Evolutionary conservation across 345 rosid genomes (phyloP), one percentile per base, ranked within the genome.

Genomic region (Salix arbutifolia): DNA sequence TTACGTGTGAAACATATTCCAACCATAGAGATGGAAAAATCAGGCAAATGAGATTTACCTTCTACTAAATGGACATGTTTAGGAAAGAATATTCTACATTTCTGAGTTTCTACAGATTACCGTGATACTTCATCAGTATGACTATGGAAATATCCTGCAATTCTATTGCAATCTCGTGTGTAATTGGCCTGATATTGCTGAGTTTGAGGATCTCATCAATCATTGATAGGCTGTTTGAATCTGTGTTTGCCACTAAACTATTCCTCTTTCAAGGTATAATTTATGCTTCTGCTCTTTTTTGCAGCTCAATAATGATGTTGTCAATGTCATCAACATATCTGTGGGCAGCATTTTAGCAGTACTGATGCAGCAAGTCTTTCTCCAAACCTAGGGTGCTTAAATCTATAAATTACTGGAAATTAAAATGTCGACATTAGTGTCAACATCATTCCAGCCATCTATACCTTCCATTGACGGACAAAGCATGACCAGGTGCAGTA

Each of bases 291-390:
- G 28, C 31, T 70, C 18, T 14, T 52, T 78, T 74, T 44, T 88
- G 91, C 91, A 93, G 99, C 97, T 96, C 60, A 93, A 88, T 83
- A 96, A 96, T 64, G 99, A 96, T 86, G 93, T 80, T 18, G 97
- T 92, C 44, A 93, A 93, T 75, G 83, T 96, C 84, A 89, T 96
- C 81, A 96, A 96, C 89, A 93, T 96, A 82, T 85, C 95, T 53
- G 79, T 92, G 76, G 97, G 98, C 82, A 87, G 97, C 89, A 84
- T 89, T 50, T 75, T 96, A 74, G 99, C 98, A 40, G 86, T 96
- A 76, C 69, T 92, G 84, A 90, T 96, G 74, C 77, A 46, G 74
- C 71, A 69, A 69, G 4, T 60, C 25, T 44, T 74, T 23, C 74
- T 79, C 33, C 52, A 14, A n/a, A 67, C 23, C 35, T 56, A 8